phyloP scores from a whole-genome alignment of 345 rosid species.

The Murraya paniculata region DNA sequence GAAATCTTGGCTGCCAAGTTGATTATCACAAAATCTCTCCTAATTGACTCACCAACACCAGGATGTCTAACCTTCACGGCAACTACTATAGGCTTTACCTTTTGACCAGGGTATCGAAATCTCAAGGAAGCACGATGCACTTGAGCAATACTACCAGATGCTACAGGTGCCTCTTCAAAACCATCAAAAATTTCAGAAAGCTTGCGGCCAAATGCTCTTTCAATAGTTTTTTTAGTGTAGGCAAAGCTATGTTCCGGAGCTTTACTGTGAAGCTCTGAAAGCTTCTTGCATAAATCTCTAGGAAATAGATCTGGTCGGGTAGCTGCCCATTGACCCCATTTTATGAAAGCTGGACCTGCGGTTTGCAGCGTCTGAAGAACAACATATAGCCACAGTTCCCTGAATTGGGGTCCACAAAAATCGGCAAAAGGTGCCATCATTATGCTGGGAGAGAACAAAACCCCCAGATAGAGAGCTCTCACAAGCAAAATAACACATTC shows the following conservation, averaged over 20 bases:
- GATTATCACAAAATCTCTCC: conserved; percentile 80
- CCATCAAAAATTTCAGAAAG: conserved; percentile 79
- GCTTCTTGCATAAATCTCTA: conserved; percentile 81
- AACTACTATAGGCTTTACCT: conserved; percentile 62
- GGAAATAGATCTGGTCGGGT: conserved; percentile 95
- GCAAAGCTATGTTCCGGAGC: conserved; percentile 94
- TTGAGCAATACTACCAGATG: conserved; percentile 99
- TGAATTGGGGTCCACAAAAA: conserved; percentile 50
- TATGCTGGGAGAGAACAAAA: conserved; percentile 77
- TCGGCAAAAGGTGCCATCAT: conserved; percentile 74
- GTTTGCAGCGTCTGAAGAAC: conserved; percentile 71
- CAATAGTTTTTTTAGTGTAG: conserved; percentile 73
- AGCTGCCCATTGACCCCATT: conserved; percentile 99
- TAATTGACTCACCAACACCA: conserved; percentile 87
- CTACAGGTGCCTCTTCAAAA: conserved; percentile 90
- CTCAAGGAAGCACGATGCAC: conserved; percentile 86
- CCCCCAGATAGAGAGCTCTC: conserved; percentile 66
- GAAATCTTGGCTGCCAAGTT: conserved; percentile 71
- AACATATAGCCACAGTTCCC: conserved; percentile 63
- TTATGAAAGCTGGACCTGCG: conserved; percentile 98
- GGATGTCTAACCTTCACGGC: conserved; percentile 99
- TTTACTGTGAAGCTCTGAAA: conserved; percentile 81
- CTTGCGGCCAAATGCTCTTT: conserved; percentile 86
- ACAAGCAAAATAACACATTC: conserved; percentile 59
- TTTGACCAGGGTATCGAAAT: conserved; percentile 75